Evolutionary conservation across 352 stramenopile genomes (phyloP).

Genomic region (Phytophthora meadii): DNA sequence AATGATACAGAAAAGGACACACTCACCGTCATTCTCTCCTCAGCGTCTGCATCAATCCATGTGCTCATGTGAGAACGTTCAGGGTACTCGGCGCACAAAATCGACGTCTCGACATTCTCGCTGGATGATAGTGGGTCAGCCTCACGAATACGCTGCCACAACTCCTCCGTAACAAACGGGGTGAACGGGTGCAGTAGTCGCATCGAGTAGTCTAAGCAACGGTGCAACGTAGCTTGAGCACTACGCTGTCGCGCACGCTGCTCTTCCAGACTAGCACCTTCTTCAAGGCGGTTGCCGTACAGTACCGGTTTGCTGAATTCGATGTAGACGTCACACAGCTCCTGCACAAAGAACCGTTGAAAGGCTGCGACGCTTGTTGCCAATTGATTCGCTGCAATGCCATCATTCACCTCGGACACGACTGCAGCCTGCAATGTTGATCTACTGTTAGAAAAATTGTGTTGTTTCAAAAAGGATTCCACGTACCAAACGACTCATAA

Average conservation of each 20-base stretch:
- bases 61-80: conserved; percentile 76
- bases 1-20: not conserved
- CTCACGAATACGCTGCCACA: conserved; percentile 92
- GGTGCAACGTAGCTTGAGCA: conserved; percentile 93
- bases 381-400: conserved; percentile 75
- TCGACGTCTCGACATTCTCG: conserved; percentile 48
- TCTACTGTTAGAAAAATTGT: not conserved
- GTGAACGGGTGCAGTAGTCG: conserved; percentile 98
- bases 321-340: conserved; percentile 90
- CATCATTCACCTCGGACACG: conserved; percentile 66
- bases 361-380: conserved; percentile 71
- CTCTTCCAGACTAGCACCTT: conserved; percentile 32
- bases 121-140: conserved; percentile 47
- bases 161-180: conserved; percentile 99
- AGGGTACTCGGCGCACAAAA: conserved; percentile 83
- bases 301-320: conserved; percentile 88
- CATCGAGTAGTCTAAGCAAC: conserved; percentile 95
- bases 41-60: conserved; percentile 85
- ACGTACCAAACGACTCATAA: conserved; percentile 82
- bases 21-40: conserved; percentile 90
- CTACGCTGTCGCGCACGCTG: conserved; percentile 69
- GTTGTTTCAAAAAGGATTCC: not conserved
- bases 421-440: conserved; percentile 47
- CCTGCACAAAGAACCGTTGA: conserved; percentile 87
- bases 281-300: conserved; percentile 72